Base-by-base conservation (phyloP, 768 basidiomycete genomes). In the Psilocybe cyanescens region DNA sequence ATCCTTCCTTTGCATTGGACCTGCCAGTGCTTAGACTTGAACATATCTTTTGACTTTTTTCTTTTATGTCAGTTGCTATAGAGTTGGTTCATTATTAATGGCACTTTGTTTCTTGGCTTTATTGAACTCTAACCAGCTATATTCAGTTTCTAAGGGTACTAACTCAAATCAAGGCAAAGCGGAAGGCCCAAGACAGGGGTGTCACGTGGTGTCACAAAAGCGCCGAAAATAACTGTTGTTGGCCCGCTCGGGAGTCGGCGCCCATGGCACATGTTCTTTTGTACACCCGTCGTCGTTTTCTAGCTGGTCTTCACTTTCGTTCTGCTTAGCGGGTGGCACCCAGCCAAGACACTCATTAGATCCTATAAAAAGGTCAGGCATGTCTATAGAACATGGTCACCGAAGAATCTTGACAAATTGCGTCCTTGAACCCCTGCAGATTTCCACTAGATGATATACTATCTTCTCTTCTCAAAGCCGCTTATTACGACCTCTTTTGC, bases 401-500 rank as follows among this genome's bases (percentile, higher is more conserved):
- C n/a, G 28, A 24, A 9, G 7, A 53, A 33, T 16, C 29, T 24
- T 35, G 14, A 35, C 51, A 4, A 37, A 35, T 33, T 14, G 8
- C n/a, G 8, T 33, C n/a, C 33, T n/a, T 4, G n/a, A 24, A 24
- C 24, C 24, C 24, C 24, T 24, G 24, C 24, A 24, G 24, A 51
- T 46, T 50, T 30, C 29, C 16, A n/a, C 31, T 53, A 53, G 49
- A 50, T 53, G 51, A 57, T 65, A 63, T 14, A 8, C 41, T 61
- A 61, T 44, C 46, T 68, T 16, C 59, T 68, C 33, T 68, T 65
- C 57, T 33, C 58, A 1, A 46, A 67, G 41, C 70, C 68, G 14
- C 56, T 66, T 19, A 53, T 71, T 11, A 57, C 60, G 24, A 67
- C 65, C 3, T 62, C 65, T 1, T 57, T 62, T n/a, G 70, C 70